Evolutionary conservation across 139 green algal species (phyloP), one percentile per base, ranked within the genome.

Genomic region (Pycnococcus provasolii): DNA sequence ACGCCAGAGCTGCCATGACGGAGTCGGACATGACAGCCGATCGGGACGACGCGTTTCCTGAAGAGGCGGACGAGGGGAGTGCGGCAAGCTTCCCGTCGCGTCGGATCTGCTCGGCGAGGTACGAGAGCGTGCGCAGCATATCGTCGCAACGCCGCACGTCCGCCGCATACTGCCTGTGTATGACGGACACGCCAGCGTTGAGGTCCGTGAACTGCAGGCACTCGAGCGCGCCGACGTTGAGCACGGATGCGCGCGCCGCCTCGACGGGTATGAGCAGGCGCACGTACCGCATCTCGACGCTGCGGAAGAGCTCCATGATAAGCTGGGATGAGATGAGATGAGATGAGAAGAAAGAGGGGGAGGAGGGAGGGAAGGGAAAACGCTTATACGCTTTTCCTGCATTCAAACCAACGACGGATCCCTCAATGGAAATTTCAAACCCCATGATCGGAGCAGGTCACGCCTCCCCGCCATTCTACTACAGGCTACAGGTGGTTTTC

Each of bases 251-350:
- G 60, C 96, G 91, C 1, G 93, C 90, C 39, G 88, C 82, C 70
- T 99, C 93, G 0, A 84, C 83, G 1, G 93, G 93, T 60, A 99
- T 90, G 83, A 99, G 95, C 45, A 99, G 88, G 89, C 97, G 87
- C 64, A 95, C 87, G 5, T 96, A 86, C 85, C 95, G 80, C 92
- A 99, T 97, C 79, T 96, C 85, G 79, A 97, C 88, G 51, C 70
- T 85, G 3, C 88, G 73, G 79, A 87, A 95, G 66, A 95, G 62
- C 11, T 81, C 79, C 76, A 81, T 79, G 11, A 58, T 55, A n/a
- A 15, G 58, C 7, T 4, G 53, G 8, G 4, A 26, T 60, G 7
- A 54, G 48, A 54, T 54, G 8, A n/a, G 9, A n/a, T 11, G 11
- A 0, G 9, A 8, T 11, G 8, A 54, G 9, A n/a, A 8, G 8